Evolutionary conservation across 805 yeast genomes (phyloP).

Genomic region (Candida dendrica): DNA sequence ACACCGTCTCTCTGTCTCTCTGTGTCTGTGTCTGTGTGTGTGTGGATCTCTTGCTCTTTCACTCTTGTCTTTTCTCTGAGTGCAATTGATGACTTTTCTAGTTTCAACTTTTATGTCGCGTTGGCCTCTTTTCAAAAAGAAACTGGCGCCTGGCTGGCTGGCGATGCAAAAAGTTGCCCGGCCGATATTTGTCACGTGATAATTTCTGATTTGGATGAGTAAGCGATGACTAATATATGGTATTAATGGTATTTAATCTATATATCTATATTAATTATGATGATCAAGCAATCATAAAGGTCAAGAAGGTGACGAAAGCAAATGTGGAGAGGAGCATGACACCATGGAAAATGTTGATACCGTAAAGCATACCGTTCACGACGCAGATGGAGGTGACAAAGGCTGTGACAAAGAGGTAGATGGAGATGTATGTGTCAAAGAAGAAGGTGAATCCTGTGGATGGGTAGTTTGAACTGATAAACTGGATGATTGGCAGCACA

Average conservation of each 20-base stretch:
- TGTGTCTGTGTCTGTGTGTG: too few species aligned
- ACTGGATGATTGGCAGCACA: constrained; percentile 17
- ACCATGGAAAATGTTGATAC: constrained; percentile 6
- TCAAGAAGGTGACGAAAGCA: constrained; percentile 1
- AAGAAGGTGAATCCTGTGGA: constrained; percentile 12
- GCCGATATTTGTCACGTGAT: background rate
- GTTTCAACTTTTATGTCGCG: background rate
- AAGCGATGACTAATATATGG: too few species aligned
- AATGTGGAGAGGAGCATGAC: constrained; percentile 1
- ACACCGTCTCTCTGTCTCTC: background rate
- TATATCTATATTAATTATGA: too few species aligned
- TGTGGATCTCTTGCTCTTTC: too few species aligned
- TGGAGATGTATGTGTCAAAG: constrained; percentile 6
- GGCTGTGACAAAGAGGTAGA: constrained; percentile 3
- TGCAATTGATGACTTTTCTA: background rate
- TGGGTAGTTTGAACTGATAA: constrained; percentile 15
- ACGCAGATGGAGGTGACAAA: constrained; percentile 2
- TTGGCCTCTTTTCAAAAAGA: background rate
- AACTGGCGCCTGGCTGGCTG: background rate
- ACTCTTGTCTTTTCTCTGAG: background rate
- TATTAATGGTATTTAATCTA: too few species aligned
- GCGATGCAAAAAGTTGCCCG: background rate
- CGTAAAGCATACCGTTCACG: constrained; percentile 2
- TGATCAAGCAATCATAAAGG: constrained; percentile 1
- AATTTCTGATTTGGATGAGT: too few species aligned